Conservation (phyloP, 1,284 basidiomycete genomes). For the Gymnopus androsaceus region DNA sequence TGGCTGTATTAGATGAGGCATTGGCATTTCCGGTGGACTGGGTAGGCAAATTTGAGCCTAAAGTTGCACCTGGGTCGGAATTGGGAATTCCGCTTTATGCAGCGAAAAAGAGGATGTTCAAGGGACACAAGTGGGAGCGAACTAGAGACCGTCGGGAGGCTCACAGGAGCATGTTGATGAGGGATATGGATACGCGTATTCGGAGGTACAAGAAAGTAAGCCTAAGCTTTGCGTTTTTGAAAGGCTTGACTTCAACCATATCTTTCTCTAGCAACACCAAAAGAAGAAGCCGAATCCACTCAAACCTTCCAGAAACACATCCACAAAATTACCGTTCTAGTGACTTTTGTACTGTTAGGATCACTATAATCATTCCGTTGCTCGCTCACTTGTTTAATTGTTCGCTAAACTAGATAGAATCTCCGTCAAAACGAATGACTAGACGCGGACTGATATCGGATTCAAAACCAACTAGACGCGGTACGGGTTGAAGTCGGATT, state of each 20-base stretch:
- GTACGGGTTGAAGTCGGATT: not conserved
- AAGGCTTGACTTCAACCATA: constrained; percentile 12
- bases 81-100: constrained; percentile 67
- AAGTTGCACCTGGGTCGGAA: constrained; percentile 50
- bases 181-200: constrained; percentile 67
- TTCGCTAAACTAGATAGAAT: too few relatives aligned
- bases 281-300: constrained; percentile 56
- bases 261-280: constrained; percentile 46
- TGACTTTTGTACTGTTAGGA: not conserved
- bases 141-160: constrained; percentile 43
- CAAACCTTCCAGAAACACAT: constrained; percentile 45
- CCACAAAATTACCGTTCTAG: constrained; percentile 58
- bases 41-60: constrained; percentile 55
- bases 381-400: too few relatives aligned
- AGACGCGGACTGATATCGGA: too few relatives aligned
- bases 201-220: constrained; percentile 64
- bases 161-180: constrained; percentile 56
- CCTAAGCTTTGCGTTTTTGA: constrained; percentile 18
- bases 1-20: constrained; percentile 18
- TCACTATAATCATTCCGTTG: not conserved
- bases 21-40: constrained; percentile 53
- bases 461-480: too few relatives aligned
- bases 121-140: constrained; percentile 82
- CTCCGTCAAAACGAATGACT: too few relatives aligned
- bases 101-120: constrained; percentile 79